Percentiles rank a stretch among this genome's conserved stretches.
Conservation (phyloP, 441 rosid genomes). For the Melastoma candidum region DNA sequence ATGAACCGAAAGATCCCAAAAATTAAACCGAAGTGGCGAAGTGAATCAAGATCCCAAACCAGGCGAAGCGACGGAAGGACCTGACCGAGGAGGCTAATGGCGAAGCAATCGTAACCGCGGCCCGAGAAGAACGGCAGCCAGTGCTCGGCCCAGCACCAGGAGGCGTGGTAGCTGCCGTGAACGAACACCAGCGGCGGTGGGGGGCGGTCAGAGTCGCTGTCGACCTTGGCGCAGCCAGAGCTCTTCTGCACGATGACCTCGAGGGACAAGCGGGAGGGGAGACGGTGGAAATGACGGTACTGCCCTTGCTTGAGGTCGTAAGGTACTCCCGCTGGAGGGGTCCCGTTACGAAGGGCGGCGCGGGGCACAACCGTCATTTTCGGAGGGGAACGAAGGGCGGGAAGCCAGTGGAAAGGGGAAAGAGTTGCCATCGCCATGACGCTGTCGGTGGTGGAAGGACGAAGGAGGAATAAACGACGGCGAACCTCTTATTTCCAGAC, state of each 20-base stretch:
- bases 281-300: constrained; percentile 57
- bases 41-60: background rate
- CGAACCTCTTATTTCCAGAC: too few species aligned
- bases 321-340: constrained; percentile 24
- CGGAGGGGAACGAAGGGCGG: too few species aligned
- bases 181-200: constrained; percentile 56
- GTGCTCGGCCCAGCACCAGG: constrained; percentile 96
- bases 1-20: background rate
- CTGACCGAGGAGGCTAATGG: constrained; percentile 81
- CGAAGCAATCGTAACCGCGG: constrained; percentile 73
- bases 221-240: constrained; percentile 1
- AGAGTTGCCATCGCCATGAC: too few species aligned
- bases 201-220: constrained; percentile 15
- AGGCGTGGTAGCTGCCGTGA: constrained; percentile 89
- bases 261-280: constrained; percentile 69
- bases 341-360: constrained; percentile 20
- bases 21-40: background rate
- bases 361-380: constrained; percentile 14
- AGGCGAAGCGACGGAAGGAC: constrained; percentile 17
- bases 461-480: too few species aligned
- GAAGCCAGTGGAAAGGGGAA: too few species aligned
- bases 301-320: constrained; percentile 63
- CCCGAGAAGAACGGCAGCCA: constrained; percentile 81
- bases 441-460: too few species aligned
- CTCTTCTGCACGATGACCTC: constrained; percentile 71